These are phyloP conservation scores for Chloris gayana DNA, from an alignment of 176 grass and related monocot species.

Conservation along the genomic window DNA sequence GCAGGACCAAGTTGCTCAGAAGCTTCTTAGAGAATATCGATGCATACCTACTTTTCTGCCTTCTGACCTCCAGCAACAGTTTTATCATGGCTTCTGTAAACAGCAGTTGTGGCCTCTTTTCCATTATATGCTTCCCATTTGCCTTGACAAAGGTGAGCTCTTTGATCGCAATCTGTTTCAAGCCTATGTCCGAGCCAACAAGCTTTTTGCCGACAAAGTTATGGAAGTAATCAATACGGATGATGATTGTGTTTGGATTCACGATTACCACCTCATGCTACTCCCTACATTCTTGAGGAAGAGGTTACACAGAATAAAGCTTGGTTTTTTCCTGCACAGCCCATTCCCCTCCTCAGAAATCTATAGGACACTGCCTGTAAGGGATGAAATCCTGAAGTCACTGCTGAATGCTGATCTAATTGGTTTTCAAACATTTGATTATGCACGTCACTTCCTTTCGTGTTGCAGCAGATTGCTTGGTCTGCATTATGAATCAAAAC, in stretches of 20 bases:
- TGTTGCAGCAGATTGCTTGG: conserved; percentile 90
- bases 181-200: conserved; percentile 90
- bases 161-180: conserved; percentile 83
- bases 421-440: conserved; percentile 97
- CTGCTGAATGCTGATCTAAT: conserved; percentile 96
- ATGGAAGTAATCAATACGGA: conserved; percentile 94
- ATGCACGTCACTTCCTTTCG: conserved; percentile 90
- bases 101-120: conserved; percentile 93
- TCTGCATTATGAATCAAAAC: conserved; percentile 84
- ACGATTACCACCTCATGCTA: conserved; percentile 99
- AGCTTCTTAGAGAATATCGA: conserved; percentile 67
- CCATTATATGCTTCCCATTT: conserved; percentile 95
- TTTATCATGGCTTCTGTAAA: conserved; percentile 97
- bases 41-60: conserved; percentile 93
- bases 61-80: conserved; percentile 68
- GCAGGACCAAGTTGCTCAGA: conserved; percentile 80
- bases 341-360: conserved; percentile 91
- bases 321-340: conserved; percentile 88
- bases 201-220: conserved; percentile 87
- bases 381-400: conserved; percentile 88
- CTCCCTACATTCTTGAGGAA: conserved; percentile 92
- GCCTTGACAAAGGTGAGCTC: conserved; percentile 87
- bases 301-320: conserved; percentile 71
- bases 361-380: conserved; percentile 88
- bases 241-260: conserved; percentile 94